These are phyloP conservation scores for Mycena galopus DNA, from an alignment of 768 basidiomycete species.

Conservation along the genomic window DNA sequence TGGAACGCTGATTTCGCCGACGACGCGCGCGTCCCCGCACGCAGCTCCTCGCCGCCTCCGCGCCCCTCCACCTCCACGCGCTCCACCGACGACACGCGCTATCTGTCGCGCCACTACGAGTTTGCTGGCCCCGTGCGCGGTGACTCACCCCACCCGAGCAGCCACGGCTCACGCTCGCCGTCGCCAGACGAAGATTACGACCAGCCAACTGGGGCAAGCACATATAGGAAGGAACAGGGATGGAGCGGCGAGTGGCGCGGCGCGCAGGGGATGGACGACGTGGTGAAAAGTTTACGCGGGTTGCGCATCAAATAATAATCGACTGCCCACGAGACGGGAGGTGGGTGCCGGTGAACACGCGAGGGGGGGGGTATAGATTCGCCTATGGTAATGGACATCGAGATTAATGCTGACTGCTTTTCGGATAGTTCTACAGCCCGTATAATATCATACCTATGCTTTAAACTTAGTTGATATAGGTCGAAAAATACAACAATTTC, in stretches of 20 bases:
- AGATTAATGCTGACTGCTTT: too few relatives aligned
- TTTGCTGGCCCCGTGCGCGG: conserved; percentile 2
- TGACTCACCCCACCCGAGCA: background rate
- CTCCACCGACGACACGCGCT: conserved; percentile 18
- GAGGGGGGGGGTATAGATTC: too few relatives aligned
- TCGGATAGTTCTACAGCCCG: background rate
- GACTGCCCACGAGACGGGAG: too few relatives aligned
- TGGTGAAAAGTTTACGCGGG: conserved; percentile 15
- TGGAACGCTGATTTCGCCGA: background rate
- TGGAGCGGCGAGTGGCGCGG: conserved; percentile 35
- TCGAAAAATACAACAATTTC: too few relatives aligned
- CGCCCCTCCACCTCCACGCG: conserved; percentile 13
- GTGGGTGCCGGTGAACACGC: too few relatives aligned
- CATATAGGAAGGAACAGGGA: conserved; percentile 26
- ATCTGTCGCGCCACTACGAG: conserved; percentile 20
- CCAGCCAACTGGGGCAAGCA: background rate
- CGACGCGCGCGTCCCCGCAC: background rate
- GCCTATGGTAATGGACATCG: too few relatives aligned
- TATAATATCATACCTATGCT: too few relatives aligned
- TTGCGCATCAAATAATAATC: conserved; percentile 7
- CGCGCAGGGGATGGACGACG: conserved; percentile 28
- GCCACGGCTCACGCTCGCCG: background rate
- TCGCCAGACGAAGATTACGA: background rate
- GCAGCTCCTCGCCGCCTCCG: background rate
- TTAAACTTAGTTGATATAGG: too few relatives aligned